Percentiles rank a stretch among this genome's conserved stretches.
phyloP scores from a whole-genome alignment of 345 rosid species.

The Stellera chamaejasme region DNA sequence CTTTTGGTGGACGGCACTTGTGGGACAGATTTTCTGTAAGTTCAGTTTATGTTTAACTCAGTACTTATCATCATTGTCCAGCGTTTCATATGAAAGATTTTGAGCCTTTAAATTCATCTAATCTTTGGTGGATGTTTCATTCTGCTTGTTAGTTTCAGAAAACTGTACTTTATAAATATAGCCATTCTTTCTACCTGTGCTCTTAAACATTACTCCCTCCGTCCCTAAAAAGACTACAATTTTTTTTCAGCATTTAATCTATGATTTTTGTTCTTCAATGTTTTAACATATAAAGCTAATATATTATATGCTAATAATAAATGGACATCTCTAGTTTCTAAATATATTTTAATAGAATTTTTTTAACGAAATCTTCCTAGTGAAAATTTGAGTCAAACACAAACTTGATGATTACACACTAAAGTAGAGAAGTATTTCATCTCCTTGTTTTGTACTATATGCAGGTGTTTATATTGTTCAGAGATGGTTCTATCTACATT shows the following conservation, averaged over 20 bases:
- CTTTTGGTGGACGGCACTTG: slow-evolving; percentile 86
- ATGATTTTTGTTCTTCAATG: no score
- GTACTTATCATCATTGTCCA: background rate
- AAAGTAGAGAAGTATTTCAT: slow-evolving; percentile 1
- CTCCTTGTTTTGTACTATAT: slow-evolving; percentile 6
- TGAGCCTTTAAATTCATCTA: background rate
- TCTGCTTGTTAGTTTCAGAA: background rate
- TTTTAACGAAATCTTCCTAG: no score
- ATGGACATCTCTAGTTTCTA: no score
- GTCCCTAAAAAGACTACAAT: no score
- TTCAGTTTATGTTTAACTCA: slow-evolving; percentile 10
- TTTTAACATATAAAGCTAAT: no score
- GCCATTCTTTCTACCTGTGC: background rate
- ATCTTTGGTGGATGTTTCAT: background rate
- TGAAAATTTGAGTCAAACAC: no score
- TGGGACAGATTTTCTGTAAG: slow-evolving; percentile 97
- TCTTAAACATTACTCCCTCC: background rate
- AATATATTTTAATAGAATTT: no score
- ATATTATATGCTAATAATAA: no score
- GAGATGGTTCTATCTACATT: slow-evolving; percentile 78
- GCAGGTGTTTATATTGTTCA: slow-evolving; percentile 82
- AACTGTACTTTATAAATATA: background rate
- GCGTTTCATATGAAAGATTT: slow-evolving; percentile 1
- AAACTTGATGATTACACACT: background rate
- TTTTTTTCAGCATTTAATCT: no score